Evolutionary conservation across 2,329 filamentous ascomycete species (phyloP), one percentile per base, ranked within the genome.

Genomic region (Aspergillus sp.): DNA sequence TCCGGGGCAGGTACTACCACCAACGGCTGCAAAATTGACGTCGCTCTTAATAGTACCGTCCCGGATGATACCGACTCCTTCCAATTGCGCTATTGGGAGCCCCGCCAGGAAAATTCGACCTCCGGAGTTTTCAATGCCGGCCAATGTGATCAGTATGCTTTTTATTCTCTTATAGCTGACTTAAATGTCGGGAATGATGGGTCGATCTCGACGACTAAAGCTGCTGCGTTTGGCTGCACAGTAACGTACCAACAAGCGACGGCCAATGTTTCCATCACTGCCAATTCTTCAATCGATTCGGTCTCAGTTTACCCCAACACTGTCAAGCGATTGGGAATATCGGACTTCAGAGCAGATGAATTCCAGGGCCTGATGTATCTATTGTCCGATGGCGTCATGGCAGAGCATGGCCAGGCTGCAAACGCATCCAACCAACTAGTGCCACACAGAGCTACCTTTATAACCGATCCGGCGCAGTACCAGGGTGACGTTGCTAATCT

Each of bases 81-180:
- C 36, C 53, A 62, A 26, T 26, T 53, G 11, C 56, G 46, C 12
- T 52, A 62, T 11, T 62, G 59, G 59, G 59, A 59, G 56, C 47
- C 59, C 3, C 7, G 31, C 10, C 51, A 52, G 11, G 9, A 20
- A 29, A 24, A 14, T 4, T 4, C 6, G 6, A 18, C n/a, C n/a
- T 39, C 29, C 12, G 16, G n/a, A 6, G 54, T 36, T 9, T 56
- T 59, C 14, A 22, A 46, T 18, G 24, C 31, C 9, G 56, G 32
- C 10, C 14, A n/a, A 2, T 62, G 59, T 32, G 31, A 31, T 2
- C 42, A 29, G 3, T 9, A n/a, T n/a, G 54, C 29, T 1, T n/a
- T 59, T 7, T 52, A 51, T 5, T 54, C 56, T 6, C 3, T 59
- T 0, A 3, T 62, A 3, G 31, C 51, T 5, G 59, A 62, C 2